These are phyloP conservation scores for Scolecobasidium constrictum DNA, from an alignment of 2,329 filamentous ascomycete species.

Conservation along the genomic window DNA sequence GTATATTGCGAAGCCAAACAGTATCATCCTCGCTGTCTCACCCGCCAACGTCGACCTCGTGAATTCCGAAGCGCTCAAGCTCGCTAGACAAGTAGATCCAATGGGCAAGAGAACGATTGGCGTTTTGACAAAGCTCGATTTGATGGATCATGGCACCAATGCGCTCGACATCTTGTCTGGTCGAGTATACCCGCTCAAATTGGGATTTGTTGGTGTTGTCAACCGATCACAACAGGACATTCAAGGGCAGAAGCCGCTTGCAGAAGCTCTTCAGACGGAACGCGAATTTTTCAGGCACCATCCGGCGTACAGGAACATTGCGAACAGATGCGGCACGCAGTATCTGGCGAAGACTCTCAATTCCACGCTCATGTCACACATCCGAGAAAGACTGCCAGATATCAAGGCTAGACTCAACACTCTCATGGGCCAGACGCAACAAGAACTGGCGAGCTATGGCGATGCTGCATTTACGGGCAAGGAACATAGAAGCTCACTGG, in stretches of 20 bases:
- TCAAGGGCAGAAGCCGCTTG: slow-evolving; percentile 86
- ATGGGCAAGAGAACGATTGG: slow-evolving; percentile 91
- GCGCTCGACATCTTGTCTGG: slow-evolving; percentile 96
- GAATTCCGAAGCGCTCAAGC: slow-evolving; percentile 94
- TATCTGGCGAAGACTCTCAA: slow-evolving; percentile 93
- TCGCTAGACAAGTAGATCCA: slow-evolving; percentile 92
- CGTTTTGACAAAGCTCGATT: slow-evolving; percentile 89
- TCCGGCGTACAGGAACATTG: slow-evolving; percentile 93
- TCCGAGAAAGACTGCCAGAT: slow-evolving; percentile 87
- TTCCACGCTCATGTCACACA: slow-evolving; percentile 89
- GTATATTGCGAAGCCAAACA: slow-evolving; percentile 98
- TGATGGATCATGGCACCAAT: slow-evolving; percentile 99
- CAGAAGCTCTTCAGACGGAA: slow-evolving; percentile 82
- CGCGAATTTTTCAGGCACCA: slow-evolving; percentile 95
- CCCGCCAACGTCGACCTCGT: slow-evolving; percentile 97
- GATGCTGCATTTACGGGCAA: slow-evolving; percentile 97
- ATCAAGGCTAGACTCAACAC: slow-evolving; percentile 98
- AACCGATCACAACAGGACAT: slow-evolving; percentile 98
- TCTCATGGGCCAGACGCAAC: slow-evolving; percentile 98
- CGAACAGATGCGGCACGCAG: slow-evolving; percentile 83
- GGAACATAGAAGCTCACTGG: slow-evolving; percentile 88
- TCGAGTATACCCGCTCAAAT: slow-evolving; percentile 88
- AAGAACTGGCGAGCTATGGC: slow-evolving; percentile 94
- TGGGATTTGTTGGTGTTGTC: slow-evolving; percentile 96
- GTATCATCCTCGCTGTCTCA: slow-evolving; percentile 91